phyloP scores from a whole-genome alignment of 2,329 filamentous ascomycete species.

The Phymatotrichopsis omnivora region DNA sequence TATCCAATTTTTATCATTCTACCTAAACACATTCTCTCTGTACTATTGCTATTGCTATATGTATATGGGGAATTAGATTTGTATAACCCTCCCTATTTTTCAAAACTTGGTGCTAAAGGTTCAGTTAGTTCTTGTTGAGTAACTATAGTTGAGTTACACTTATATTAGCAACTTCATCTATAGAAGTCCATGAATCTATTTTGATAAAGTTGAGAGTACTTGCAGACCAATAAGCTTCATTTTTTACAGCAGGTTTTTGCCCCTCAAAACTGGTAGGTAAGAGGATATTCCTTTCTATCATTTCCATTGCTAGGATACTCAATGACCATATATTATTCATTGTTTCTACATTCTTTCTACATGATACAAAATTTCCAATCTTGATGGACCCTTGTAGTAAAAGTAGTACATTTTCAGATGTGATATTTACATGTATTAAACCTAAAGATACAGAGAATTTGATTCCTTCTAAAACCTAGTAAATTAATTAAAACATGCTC shows the following conservation, averaged over 20 bases:
- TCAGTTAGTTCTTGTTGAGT: constrained; percentile 1
- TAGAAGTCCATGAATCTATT: background rate
- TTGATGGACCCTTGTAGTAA: constrained; percentile 2
- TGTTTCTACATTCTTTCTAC: constrained; percentile 2
- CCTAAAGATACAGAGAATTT: constrained; percentile 7
- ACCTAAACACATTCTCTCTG: constrained; percentile 6
- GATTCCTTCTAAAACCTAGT: constrained; percentile 9
- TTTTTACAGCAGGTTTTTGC: background rate
- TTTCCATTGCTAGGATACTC: constrained; percentile 7
- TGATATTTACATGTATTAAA: constrained; percentile 5
- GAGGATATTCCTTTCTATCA: constrained; percentile 12
- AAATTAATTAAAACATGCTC: constrained; percentile 2
- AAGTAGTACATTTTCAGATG: constrained; percentile 9
- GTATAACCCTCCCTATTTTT: background rate
- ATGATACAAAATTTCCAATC: constrained; percentile 10
- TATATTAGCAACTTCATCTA: constrained; percentile 7
- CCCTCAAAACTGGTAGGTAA: background rate
- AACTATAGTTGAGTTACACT: constrained; percentile 4
- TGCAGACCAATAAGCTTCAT: constrained; percentile 1
- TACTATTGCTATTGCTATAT: constrained; percentile 3
- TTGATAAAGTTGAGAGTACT: constrained; percentile 5
- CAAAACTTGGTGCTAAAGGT: constrained; percentile 2
- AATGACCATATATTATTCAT: background rate
- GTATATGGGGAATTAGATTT: constrained; percentile 9
- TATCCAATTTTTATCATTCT: no score